Evolutionary conservation across 768 basidiomycete species (phyloP).

Genomic region (Psilocybe cyanescens): DNA sequence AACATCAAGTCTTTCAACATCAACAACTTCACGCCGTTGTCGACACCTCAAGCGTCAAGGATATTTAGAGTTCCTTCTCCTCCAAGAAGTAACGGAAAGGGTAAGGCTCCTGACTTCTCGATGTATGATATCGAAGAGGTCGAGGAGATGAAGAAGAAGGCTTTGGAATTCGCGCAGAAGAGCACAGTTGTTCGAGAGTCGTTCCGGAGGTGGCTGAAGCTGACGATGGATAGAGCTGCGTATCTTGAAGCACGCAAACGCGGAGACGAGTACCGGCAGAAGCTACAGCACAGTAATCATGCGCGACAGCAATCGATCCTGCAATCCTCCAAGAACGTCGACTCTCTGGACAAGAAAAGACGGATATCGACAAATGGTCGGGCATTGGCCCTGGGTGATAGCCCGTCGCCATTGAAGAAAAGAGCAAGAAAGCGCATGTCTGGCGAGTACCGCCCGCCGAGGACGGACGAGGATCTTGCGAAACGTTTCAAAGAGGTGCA

Average conservation of each 20-base stretch:
- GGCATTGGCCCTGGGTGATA: constrained; percentile 9
- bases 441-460: constrained; percentile 51
- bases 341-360: constrained; percentile 35
- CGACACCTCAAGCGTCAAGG: constrained; percentile 21
- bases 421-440: constrained; percentile 43
- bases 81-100: constrained; percentile 28
- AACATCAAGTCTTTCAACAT: constrained; percentile 30
- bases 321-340: constrained; percentile 7
- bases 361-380: constrained; percentile 29
- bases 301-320: constrained; percentile 18
- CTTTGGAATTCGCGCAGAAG: constrained; percentile 44
- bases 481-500: constrained; percentile 70
- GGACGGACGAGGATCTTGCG: constrained; percentile 68
- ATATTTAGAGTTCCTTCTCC: constrained; percentile 14
- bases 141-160: constrained; percentile 43
- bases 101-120: constrained; percentile 33
- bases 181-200: constrained; percentile 42
- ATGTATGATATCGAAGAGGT: constrained; percentile 34
- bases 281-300: constrained; percentile 30
- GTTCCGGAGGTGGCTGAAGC: constrained; percentile 52
- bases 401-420: constrained; percentile 37
- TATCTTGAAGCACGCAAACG: constrained; percentile 66
- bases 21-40: constrained; percentile 30
- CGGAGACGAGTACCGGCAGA: constrained; percentile 64
- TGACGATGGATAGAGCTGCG: constrained; percentile 46